These are phyloP conservation scores for Lizanozyma gosingica DNA, from an alignment of 1,139 yeast genomes.

Conservation along the genomic window DNA sequence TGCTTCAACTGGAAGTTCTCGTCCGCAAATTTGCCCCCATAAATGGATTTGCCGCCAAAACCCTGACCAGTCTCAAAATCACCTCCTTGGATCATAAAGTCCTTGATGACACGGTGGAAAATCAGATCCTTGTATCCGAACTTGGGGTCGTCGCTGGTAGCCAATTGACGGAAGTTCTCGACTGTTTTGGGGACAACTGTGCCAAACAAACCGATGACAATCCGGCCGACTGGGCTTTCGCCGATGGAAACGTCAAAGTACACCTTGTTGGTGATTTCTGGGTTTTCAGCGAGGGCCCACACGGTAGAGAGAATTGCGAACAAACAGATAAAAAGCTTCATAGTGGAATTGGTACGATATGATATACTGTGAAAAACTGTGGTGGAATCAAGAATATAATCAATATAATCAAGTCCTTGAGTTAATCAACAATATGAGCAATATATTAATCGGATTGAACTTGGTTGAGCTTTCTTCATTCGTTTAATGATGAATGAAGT, in stretches of 20 bases:
- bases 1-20: slow-evolving; percentile 51
- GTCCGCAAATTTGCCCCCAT: slow-evolving; percentile 48
- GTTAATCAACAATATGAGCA: too few species aligned
- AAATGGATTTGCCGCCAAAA: slow-evolving; percentile 52
- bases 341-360: too few species aligned
- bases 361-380: too few species aligned
- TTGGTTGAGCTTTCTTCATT: too few species aligned
- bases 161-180: slow-evolving; percentile 50
- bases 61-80: slow-evolving; percentile 54
- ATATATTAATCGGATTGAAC: too few species aligned
- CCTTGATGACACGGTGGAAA: slow-evolving; percentile 51
- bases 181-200: slow-evolving; percentile 53
- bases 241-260: slow-evolving; percentile 83
- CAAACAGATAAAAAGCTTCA: slow-evolving; percentile 1
- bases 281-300: slow-evolving; percentile 27
- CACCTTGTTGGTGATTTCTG: slow-evolving; percentile 64
- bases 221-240: slow-evolving; percentile 58
- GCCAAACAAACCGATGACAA: slow-evolving; percentile 65
- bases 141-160: slow-evolving; percentile 50
- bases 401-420: too few species aligned
- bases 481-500: too few species aligned
- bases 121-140: slow-evolving; percentile 42
- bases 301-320: neutral
- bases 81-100: slow-evolving; percentile 58
- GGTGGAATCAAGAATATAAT: too few species aligned